Conservation (phyloP, 2,329 filamentous ascomycete species). For the Zymoseptoria pseudotritici region DNA sequence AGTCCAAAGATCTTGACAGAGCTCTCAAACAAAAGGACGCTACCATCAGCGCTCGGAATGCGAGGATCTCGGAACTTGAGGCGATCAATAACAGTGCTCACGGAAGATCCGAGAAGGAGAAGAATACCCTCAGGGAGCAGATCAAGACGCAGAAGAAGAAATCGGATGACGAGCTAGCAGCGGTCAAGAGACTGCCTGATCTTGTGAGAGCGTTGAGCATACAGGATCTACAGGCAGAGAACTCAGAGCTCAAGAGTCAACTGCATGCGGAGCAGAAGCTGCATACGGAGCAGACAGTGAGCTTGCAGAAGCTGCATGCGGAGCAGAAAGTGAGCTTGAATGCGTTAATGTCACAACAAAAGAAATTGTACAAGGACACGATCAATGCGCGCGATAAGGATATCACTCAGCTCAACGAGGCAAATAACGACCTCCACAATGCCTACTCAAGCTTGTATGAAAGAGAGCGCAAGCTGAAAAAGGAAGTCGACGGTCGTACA, state of each 20-base stretch:
- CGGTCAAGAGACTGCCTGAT: not conserved
- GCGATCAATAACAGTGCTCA: not conserved
- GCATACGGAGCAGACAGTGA: not conserved
- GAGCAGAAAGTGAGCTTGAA: constrained; percentile 1
- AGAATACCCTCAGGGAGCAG: not conserved
- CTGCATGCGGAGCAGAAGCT: not conserved
- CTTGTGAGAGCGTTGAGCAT: not conserved
- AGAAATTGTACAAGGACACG: not conserved
- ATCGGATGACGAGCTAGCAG: not conserved
- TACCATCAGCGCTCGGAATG: not conserved
- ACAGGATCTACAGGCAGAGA: not conserved
- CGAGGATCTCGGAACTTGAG: not conserved
- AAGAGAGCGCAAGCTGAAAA: not conserved
- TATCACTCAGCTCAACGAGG: not conserved
- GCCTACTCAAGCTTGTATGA: not conserved
- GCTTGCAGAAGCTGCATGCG: not conserved
- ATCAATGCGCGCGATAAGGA: not conserved
- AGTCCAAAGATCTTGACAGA: not conserved
- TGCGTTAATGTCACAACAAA: not conserved
- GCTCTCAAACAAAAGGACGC: not conserved
- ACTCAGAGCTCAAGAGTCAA: not conserved
- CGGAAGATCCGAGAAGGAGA: not conserved
- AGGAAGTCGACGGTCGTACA: constrained; percentile 1
- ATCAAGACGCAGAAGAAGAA: not conserved
- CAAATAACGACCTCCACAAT: not conserved